Percentiles rank a stretch among this genome's conserved stretches.
Conservation (phyloP, 441 rosid genomes). For the Pelargonium fulgidum region DNA sequence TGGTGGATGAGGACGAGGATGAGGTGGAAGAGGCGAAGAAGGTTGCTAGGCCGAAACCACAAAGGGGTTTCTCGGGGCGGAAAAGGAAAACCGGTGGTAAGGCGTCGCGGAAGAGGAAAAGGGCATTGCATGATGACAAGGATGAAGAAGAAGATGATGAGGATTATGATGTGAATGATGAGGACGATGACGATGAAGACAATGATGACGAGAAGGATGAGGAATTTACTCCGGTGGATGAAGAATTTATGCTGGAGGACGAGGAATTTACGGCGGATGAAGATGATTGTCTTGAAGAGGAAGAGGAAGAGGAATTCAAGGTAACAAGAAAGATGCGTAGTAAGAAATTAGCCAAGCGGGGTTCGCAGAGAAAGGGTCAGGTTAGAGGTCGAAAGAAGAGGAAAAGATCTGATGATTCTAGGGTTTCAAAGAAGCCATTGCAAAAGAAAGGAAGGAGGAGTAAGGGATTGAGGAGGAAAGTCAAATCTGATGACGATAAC, state of each 20-base stretch:
- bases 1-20: slow-evolving; percentile 40
- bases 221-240: slow-evolving; percentile 45
- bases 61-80: slow-evolving; percentile 26
- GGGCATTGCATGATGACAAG: slow-evolving; percentile 35
- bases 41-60: slow-evolving; percentile 31
- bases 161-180: slow-evolving; percentile 34
- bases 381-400: slow-evolving; percentile 33
- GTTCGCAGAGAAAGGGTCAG: slow-evolving; percentile 29
- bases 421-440: slow-evolving; percentile 33
- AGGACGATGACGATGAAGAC: slow-evolving; percentile 33
- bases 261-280: slow-evolving; percentile 24
- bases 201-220: slow-evolving; percentile 46
- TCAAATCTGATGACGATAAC: slow-evolving; percentile 32
- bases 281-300: slow-evolving; percentile 66
- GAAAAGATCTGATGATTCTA: slow-evolving; percentile 32
- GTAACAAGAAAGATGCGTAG: slow-evolving; percentile 30
- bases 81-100: slow-evolving; percentile 31
- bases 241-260: slow-evolving; percentile 5
- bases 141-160: slow-evolving; percentile 28
- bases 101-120: slow-evolving; percentile 44
- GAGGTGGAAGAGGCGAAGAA: slow-evolving; percentile 35
- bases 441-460: slow-evolving; percentile 40
- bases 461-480: slow-evolving; percentile 42
- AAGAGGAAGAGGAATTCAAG: slow-evolving; percentile 35
- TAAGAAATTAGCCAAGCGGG: slow-evolving; percentile 31